phyloP scores from a whole-genome alignment of 192 early-diverging fungal species.

The Coemansia sp. region DNA sequence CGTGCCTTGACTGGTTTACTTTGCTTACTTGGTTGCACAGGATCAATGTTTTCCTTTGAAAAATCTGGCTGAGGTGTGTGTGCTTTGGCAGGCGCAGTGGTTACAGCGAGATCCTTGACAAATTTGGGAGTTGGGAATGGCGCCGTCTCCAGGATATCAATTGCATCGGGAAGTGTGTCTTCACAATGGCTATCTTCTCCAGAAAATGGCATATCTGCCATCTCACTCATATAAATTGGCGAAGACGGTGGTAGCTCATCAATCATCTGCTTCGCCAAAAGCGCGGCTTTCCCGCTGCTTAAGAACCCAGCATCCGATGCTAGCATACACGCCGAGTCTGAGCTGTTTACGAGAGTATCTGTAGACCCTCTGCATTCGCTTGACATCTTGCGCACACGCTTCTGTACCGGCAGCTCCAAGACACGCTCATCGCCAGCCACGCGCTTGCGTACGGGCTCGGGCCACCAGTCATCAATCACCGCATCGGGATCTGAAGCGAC shows the following conservation, averaged over 20 bases:
- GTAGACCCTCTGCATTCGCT: constrained; percentile 33
- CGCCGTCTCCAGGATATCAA: constrained; percentile 16
- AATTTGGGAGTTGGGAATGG: constrained; percentile 7
- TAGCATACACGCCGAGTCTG: constrained; percentile 15
- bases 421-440: not conserved
- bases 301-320: not conserved
- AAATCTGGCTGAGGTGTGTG: constrained; percentile 7
- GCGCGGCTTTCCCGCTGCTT: not conserved
- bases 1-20: constrained; percentile 11
- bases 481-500: not conserved
- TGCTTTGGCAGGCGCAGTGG: not conserved
- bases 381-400: constrained; percentile 24
- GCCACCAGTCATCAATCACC: constrained; percentile 43
- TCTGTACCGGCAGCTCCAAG: not conserved
- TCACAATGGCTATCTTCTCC: constrained; percentile 14
- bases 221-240: constrained; percentile 32
- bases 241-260: constrained; percentile 49
- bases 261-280: constrained; percentile 25
- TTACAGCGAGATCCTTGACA: not conserved
- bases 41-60: constrained; percentile 24
- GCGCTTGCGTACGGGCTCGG: constrained; percentile 38
- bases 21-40: not conserved
- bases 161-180: constrained; percentile 23
- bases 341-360: constrained; percentile 44
- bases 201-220: constrained; percentile 10